Conservation (phyloP, 306 rosid genomes). For the Prinsepia uniflora region DNA sequence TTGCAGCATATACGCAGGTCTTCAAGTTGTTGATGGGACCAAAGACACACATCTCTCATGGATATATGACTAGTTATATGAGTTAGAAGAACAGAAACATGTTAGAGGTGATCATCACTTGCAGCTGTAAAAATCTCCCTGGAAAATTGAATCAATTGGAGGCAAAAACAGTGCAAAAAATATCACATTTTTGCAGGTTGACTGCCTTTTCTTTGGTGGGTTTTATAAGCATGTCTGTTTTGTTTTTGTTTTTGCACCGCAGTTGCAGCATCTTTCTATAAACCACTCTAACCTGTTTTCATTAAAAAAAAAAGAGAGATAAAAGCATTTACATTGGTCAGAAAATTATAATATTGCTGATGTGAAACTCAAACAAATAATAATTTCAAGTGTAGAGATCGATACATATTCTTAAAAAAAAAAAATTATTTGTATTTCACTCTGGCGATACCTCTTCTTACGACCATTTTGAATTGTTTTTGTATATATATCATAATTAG, state of each 20-base stretch:
- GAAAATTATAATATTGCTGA: not conserved
- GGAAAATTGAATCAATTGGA: not conserved
- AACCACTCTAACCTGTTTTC: slow-evolving; percentile 62
- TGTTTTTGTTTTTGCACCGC: slow-evolving; percentile 31
- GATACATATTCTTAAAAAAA: too few species aligned
- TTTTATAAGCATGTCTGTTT: slow-evolving; percentile 12
- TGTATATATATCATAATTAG: too few species aligned
- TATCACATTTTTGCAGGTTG: not conserved
- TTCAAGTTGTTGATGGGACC: not conserved
- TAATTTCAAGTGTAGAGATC: too few species aligned
- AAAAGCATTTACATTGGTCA: not conserved
- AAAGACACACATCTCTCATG: too few species aligned
- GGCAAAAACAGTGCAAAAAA: not conserved
- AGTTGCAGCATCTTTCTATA: slow-evolving; percentile 51
- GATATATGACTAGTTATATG: not conserved
- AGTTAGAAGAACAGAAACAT: slow-evolving; percentile 3
- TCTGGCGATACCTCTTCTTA: too few species aligned
- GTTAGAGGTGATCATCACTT: not conserved
- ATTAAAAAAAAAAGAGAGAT: slow-evolving; percentile 11
- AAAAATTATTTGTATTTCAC: too few species aligned
- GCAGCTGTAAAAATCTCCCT: slow-evolving; percentile 9
- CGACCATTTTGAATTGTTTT: too few species aligned
- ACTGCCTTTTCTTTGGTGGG: slow-evolving; percentile 3
- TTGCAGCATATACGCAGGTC: not conserved
- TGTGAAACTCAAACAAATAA: too few species aligned